phyloP scores from a whole-genome alignment of 2,329 filamentous ascomycete species.

The Nectriaceae sp. region DNA sequence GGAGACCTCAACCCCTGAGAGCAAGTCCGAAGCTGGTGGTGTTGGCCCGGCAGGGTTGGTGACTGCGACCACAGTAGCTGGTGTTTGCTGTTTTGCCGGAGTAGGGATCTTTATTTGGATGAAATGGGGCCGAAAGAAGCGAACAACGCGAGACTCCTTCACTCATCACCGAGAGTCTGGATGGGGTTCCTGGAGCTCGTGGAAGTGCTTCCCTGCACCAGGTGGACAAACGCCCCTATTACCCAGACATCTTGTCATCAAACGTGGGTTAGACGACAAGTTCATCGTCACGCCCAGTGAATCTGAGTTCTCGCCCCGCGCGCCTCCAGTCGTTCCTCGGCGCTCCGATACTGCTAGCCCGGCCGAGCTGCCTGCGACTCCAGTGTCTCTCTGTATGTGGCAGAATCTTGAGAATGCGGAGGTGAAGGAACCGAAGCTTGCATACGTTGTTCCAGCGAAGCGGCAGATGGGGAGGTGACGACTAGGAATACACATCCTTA shows the following conservation, averaged over 20 bases:
- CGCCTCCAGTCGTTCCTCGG: not conserved
- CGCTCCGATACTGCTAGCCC: conserved; percentile 8
- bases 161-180: not conserved
- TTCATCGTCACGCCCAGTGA: conserved; percentile 27
- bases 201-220: conserved; percentile 19
- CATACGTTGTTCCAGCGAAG: conserved; percentile 26
- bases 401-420: conserved; percentile 25
- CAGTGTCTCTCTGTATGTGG: conserved; percentile 31
- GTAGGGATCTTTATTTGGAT: conserved; percentile 28
- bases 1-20: conserved; percentile 10
- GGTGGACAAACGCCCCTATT: conserved; percentile 8
- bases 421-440: conserved; percentile 28
- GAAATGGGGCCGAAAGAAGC: conserved; percentile 26
- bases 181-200: conserved; percentile 15
- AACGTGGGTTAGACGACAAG: conserved; percentile 27
- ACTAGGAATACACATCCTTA: conserved; percentile 4
- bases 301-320: conserved; percentile 17
- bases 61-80: conserved; percentile 24
- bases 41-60: conserved; percentile 22
- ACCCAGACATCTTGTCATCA: conserved; percentile 20
- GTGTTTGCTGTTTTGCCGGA: conserved; percentile 22
- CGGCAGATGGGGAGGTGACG: conserved; percentile 2
- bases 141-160: conserved; percentile 3
- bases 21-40: conserved; percentile 2
- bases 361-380: conserved; percentile 28